Percentiles rank a stretch among this genome's conserved stretches.
Evolutionary conservation across 306 rosid species (phyloP).

Genomic region (Cucumis melo): DNA sequence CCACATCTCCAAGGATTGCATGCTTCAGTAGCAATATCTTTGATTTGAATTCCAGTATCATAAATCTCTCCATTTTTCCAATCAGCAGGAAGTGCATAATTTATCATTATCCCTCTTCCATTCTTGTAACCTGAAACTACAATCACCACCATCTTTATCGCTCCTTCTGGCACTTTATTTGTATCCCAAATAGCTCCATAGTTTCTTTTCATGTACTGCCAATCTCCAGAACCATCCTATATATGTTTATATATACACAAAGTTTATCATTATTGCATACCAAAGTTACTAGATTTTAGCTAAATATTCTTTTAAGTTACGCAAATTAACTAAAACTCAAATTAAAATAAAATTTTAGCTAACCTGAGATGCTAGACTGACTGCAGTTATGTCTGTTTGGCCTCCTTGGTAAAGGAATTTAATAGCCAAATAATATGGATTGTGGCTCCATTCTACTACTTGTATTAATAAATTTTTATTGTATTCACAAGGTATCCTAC

Average conservation of each 20-base stretch:
- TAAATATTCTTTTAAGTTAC: too few relatives aligned
- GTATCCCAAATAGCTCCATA: slow-evolving; percentile 87
- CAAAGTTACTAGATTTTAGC: too few relatives aligned
- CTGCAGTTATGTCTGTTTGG: slow-evolving; percentile 68
- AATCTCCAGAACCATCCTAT: slow-evolving; percentile 56
- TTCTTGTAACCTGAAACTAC: slow-evolving; percentile 54
- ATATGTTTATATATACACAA: background rate
- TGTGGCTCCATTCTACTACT: slow-evolving; percentile 82
- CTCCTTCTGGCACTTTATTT: slow-evolving; percentile 49
- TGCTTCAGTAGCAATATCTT: slow-evolving; percentile 54
- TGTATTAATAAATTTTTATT: slow-evolving; percentile 49
- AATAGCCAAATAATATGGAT: slow-evolving; percentile 46
- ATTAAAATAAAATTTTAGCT: background rate
- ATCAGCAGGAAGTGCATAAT: slow-evolving; percentile 50
- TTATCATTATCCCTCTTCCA: slow-evolving; percentile 53
- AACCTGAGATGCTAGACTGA: slow-evolving; percentile 77
- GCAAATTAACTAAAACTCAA: too few relatives aligned
- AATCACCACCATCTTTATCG: slow-evolving; percentile 47
- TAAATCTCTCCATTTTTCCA: slow-evolving; percentile 50
- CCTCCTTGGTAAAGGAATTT: slow-evolving; percentile 80
- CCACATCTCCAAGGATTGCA: slow-evolving; percentile 16
- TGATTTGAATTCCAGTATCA: slow-evolving; percentile 52
- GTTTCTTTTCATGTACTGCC: slow-evolving; percentile 50
- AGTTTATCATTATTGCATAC: background rate
- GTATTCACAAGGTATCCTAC: slow-evolving; percentile 66